Evolutionary conservation across 108 stramenopile genomes (phyloP), one percentile per base, ranked within the genome.

Genomic region (Cafeteria roenbergensis): DNA sequence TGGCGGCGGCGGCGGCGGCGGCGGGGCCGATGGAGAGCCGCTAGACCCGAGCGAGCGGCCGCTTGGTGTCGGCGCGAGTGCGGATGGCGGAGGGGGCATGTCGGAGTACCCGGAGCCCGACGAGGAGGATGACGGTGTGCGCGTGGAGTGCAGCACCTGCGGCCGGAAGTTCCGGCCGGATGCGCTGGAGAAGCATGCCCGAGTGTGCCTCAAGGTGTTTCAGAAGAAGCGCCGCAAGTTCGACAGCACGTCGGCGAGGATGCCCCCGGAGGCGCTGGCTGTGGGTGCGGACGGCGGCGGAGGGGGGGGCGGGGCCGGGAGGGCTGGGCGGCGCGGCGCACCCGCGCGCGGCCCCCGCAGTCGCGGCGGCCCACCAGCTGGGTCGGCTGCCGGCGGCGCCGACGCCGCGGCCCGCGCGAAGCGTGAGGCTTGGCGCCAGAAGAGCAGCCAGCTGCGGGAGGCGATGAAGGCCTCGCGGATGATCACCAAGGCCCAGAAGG

Each of bases 161-260:
- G 73, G 76, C 26, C 58, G 78, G 58, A 71, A 51, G 52, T 78
- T 80, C 48, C 71, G 6, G 31, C 34, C 66, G 37, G 24, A 33
- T 27, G 65, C 77, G 27, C 74, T 75, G 12, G 67, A 31, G 31
- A 80, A 72, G 64, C 78, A 80, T 58, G 27, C 37, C 32, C 58
- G 74, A 34, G 60, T 71, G 21, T 80, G 78, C 42, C 31, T 61
- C n/a, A 78, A 70, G 57, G 78, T 80, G 14, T 80, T 80, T 56
- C 69, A 71, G 61, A 33, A 50, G 4, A 80, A 80, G 71, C 55
- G 78, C 0, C 56, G 75, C 65, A 68, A 54, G 37, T 80, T 80
- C 36, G 71, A 80, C 56, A 34, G 76, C 25, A 37, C 66, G 26
- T 9, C 32, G 36, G 68, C 60, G 14, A 32, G 73, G 21, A 74